Conservation (phyloP, 2,329 filamentous ascomycete genomes). For the Ceratocystiopsis minuta region DNA sequence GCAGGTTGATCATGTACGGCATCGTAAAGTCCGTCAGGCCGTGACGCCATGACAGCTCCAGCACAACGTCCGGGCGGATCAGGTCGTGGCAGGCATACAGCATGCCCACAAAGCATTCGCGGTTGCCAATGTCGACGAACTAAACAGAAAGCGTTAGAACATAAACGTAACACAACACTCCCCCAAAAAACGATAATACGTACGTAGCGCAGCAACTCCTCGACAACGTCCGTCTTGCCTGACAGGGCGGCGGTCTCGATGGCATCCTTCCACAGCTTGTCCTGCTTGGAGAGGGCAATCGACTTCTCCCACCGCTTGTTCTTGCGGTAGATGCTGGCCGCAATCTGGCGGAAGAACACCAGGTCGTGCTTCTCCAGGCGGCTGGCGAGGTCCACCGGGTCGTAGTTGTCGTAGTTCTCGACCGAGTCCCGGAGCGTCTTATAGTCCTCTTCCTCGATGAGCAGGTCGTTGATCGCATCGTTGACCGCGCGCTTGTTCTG, state of each 20-base stretch:
- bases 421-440: conserved; percentile 96
- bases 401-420: conserved; percentile 98
- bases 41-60: conserved; percentile 94
- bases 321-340: conserved; percentile 96
- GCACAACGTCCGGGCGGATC: conserved; percentile 76
- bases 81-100: conserved; percentile 97
- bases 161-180: too few relatives aligned
- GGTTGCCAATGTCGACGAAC: conserved; percentile 98
- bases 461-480: conserved; percentile 88
- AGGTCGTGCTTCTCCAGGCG: conserved; percentile 94
- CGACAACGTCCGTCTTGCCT: conserved; percentile 75
- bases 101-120: conserved; percentile 99
- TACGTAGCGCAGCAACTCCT: conserved; percentile 92
- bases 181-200: too few relatives aligned
- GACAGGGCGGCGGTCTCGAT: conserved; percentile 95
- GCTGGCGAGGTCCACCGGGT: conserved; percentile 78
- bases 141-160: conserved; percentile 25
- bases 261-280: conserved; percentile 98
- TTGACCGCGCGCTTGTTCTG: conserved; percentile 99
- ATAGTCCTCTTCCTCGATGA: conserved; percentile 98
- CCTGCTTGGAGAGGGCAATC: conserved; percentile 91
- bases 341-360: conserved; percentile 98
- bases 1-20: conserved; percentile 99
- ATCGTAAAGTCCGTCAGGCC: conserved; percentile 93
- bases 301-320: conserved; percentile 99